These are phyloP conservation scores for Claviceps maximensis DNA, from an alignment of 2,329 filamentous ascomycete species.

Conservation along the genomic window DNA sequence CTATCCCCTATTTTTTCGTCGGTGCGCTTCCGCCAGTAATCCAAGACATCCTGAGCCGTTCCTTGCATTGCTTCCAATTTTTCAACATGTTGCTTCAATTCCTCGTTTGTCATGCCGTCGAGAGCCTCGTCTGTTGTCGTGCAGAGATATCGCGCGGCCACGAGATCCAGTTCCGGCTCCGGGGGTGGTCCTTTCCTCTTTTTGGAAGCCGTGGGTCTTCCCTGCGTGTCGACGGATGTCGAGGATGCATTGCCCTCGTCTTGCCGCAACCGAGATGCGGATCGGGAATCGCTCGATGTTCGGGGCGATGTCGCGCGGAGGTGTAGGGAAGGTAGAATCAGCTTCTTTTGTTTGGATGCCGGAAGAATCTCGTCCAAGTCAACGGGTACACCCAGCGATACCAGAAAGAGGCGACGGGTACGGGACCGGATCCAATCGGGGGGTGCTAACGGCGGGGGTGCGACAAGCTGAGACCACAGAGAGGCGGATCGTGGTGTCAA, in stretches of 20 bases:
- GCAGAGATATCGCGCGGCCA: constrained; percentile 65
- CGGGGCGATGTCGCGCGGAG: constrained; percentile 44
- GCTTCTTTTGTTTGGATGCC: constrained; percentile 94
- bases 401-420: constrained; percentile 86
- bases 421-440: constrained; percentile 96
- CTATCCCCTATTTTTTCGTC: constrained; percentile 83
- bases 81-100: constrained; percentile 59
- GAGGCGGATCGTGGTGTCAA: constrained; percentile 78
- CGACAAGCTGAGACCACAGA: constrained; percentile 91
- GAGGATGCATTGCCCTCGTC: constrained; percentile 39
- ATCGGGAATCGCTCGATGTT: constrained; percentile 41
- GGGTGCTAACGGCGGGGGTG: constrained; percentile 84
- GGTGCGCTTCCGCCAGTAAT: constrained; percentile 76
- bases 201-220: constrained; percentile 32
- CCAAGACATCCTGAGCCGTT: constrained; percentile 63
- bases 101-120: constrained; percentile 61
- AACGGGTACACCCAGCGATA: constrained; percentile 89
- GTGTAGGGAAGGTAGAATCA: constrained; percentile 81
- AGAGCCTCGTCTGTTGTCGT: constrained; percentile 75
- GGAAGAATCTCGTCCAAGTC: constrained; percentile 96
- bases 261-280: constrained; percentile 32
- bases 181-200: constrained; percentile 47
- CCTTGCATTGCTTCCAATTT: constrained; percentile 56
- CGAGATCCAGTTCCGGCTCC: constrained; percentile 65
- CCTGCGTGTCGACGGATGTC: constrained; percentile 46